A percentile compares a stretch with the other conserved stretches of the same genome.
Conservation (phyloP, 2,329 filamentous ascomycete genomes). For the Dendryphion nanum region DNA sequence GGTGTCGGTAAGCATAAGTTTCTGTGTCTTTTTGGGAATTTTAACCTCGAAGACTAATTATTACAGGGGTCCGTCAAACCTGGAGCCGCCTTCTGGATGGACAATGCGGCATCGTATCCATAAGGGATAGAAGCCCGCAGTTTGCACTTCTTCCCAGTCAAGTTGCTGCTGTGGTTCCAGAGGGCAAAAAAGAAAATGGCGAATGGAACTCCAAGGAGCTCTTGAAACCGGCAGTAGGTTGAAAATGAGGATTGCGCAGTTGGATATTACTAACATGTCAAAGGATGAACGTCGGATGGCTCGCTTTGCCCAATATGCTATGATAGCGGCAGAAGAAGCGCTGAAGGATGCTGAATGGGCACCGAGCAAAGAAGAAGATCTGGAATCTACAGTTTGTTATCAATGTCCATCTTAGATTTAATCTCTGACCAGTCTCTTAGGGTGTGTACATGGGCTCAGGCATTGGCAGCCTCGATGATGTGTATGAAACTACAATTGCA, state of each 20-base stretch:
- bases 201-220: constrained; percentile 50
- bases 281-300: constrained; percentile 78
- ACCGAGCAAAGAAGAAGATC: constrained; percentile 58
- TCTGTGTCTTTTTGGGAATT: neutral
- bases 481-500: constrained; percentile 77
- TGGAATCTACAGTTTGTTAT: constrained; percentile 63
- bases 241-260: neutral
- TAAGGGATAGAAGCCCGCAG: constrained; percentile 59
- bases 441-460: constrained; percentile 93
- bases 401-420: too few species aligned
- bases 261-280: neutral
- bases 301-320: constrained; percentile 86
- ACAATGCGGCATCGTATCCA: constrained; percentile 76
- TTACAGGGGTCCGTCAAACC: constrained; percentile 64
- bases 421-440: constrained; percentile 42
- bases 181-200: constrained; percentile 44
- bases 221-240: constrained; percentile 37
- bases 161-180: constrained; percentile 79
- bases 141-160: constrained; percentile 79
- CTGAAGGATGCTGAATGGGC: constrained; percentile 79
- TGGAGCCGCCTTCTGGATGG: constrained; percentile 81
- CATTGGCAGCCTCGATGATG: constrained; percentile 89
- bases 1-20: constrained; percentile 65
- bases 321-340: constrained; percentile 84
- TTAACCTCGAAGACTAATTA: neutral